These are phyloP conservation scores for Aurantiochytrium sp. DNA, from an alignment of 108 stramenopile species.

Conservation along the genomic window DNA sequence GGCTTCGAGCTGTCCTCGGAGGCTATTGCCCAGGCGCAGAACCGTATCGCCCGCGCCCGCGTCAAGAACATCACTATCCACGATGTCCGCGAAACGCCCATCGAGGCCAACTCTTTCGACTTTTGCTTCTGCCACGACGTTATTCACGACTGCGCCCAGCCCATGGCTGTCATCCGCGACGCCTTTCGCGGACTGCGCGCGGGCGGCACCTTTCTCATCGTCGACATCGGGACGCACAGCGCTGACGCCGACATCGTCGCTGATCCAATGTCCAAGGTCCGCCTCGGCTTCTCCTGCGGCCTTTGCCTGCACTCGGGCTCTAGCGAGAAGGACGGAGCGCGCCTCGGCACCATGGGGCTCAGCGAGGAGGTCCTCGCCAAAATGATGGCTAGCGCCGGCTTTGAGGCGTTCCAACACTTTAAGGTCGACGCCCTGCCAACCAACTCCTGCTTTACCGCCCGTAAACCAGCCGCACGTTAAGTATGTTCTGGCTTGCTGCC, in stretches of 20 bases:
- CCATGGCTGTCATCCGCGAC: neutral
- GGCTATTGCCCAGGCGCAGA: neutral
- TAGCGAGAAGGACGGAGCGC: neutral
- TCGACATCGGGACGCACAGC: neutral
- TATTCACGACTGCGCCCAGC: neutral
- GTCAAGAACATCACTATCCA: neutral
- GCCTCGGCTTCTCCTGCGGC: neutral
- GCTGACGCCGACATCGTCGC: neutral
- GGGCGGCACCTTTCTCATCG: neutral
- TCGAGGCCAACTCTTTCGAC: neutral
- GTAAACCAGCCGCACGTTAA: neutral
- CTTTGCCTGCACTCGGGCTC: conserved; percentile 6
- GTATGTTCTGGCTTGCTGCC: no score
- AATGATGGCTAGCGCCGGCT: neutral
- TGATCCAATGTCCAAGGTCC: neutral
- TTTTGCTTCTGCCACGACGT: conserved; percentile 10
- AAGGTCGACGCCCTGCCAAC: neutral
- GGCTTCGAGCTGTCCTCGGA: conserved; percentile 11
- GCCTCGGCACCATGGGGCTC: conserved; percentile 5
- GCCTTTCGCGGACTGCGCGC: neutral
- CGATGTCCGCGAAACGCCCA: neutral
- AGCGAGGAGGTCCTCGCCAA: neutral
- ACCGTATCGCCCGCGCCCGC: neutral
- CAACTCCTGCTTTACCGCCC: neutral
- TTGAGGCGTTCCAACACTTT: neutral